Base-by-base conservation (phyloP, 176 grass and related monocot species). In the Raddia guianensis region DNA sequence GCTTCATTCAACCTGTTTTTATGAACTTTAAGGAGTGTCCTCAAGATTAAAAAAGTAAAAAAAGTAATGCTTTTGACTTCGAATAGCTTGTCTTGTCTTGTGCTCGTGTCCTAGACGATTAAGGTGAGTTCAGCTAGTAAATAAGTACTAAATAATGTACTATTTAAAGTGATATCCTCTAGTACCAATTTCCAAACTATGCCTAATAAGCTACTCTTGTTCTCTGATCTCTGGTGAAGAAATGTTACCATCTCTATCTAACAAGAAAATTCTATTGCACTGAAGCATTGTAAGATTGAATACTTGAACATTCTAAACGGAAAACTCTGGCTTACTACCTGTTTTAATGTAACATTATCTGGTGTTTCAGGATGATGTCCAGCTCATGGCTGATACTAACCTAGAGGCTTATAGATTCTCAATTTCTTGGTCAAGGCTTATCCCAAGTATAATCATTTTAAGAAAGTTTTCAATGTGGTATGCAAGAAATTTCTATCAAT, bases 381-480 rank as follows among this genome's bases (percentile, higher is more conserved):
- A 90, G 73, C 68, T 95, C 27, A 90, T 90, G 73, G 44, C 68
- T 62, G 87, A 91, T 35, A 81, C 66, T 20, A 86, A 86, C 32
- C 44, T 95, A 7, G 92, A 95, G 64, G 87, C 92, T 44, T 95
- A 95, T 44, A 87, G 84, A 64, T 90, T 95, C 65, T 95, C 92
- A 68, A 95, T 95, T 49, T 87, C 92, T 18, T 95, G 92, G 92
- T 51, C 92, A 55, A 91, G 89, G 81, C 87, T 95, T 82, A 79
- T 95, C 16, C 89, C 92, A 87, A 33, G 89, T 92, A 72, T 19
- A 49, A 63, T 1, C 50, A 15, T 78, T 62, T 59, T n/a, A 37
- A 47, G 11, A n/a, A 49, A 49, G 10, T 57, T 49, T 71, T 12
- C 4, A 21, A 21, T 47, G 3, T 3, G 1, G 9, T 55, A 47